Conservation (phyloP, 495 filamentous ascomycete genomes). For the Pyrenopolyporus hunteri region DNA sequence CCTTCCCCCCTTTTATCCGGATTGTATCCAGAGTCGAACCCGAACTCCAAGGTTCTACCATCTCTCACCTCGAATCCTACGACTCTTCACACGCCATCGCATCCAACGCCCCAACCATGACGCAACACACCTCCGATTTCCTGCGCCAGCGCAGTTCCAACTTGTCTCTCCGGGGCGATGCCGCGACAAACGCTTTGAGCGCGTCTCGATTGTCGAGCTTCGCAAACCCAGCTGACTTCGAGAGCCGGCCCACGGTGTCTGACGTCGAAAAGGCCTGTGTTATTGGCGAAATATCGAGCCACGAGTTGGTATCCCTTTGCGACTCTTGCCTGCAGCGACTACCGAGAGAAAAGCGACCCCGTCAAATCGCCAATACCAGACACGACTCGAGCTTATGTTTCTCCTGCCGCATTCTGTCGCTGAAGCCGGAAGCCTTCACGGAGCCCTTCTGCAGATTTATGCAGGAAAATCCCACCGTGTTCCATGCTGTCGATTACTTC, state of each 20-base stretch:
- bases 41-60: neutral
- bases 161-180: conserved; percentile 46
- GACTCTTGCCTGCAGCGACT: conserved; percentile 31
- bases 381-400: conserved; percentile 22
- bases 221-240: conserved; percentile 41
- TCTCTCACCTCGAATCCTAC: neutral
- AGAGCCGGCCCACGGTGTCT: conserved; percentile 27
- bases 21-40: neutral
- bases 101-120: conserved; percentile 43
- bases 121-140: conserved; percentile 49
- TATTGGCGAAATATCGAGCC: conserved; percentile 32
- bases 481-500: conserved; percentile 82
- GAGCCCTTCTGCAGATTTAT: conserved; percentile 89
- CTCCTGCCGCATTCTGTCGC: conserved; percentile 42
- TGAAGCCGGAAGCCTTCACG: conserved; percentile 67
- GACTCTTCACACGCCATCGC: neutral
- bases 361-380: conserved; percentile 6
- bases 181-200: conserved; percentile 17
- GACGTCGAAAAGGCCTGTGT: conserved; percentile 35
- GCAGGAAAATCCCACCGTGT: conserved; percentile 88
- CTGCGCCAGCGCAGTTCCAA: conserved; percentile 49
- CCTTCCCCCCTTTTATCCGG: neutral
- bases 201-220: conserved; percentile 38
- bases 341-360: conserved; percentile 25
- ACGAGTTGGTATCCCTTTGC: conserved; percentile 26